phyloP scores from a whole-genome alignment of 495 filamentous ascomycete genomes.

The Penicillium subrubescens region DNA sequence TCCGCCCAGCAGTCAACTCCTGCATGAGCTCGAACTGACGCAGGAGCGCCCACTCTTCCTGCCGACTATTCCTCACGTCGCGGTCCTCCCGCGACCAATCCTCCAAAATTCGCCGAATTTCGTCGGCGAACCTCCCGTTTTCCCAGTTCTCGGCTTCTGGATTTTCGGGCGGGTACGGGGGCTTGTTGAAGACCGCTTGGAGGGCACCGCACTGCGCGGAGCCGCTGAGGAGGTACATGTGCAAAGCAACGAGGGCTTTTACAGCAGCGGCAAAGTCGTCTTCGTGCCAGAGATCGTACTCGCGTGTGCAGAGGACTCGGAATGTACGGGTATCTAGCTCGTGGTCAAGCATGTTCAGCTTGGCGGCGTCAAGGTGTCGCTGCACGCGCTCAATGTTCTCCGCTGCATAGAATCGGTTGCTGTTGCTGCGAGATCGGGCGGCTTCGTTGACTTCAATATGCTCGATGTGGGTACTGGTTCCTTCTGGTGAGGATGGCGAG shows the following conservation, averaged over 20 bases:
- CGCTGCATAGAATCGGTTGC: slow-evolving; percentile 22
- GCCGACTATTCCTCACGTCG: neutral
- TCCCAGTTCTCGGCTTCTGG: no score
- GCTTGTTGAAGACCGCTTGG: neutral
- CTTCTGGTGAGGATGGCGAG: neutral
- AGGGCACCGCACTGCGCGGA: slow-evolving; percentile 28
- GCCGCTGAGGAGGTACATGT: slow-evolving; percentile 36
- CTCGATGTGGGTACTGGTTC: neutral
- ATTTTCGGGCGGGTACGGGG: neutral
- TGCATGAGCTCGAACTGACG: neutral
- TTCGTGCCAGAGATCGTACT: slow-evolving; percentile 35
- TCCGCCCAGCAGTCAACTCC: slow-evolving; percentile 15
- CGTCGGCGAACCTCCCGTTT: no score
- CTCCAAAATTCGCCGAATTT: no score
- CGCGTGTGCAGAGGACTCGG: slow-evolving; percentile 27
- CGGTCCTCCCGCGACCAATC: no score
- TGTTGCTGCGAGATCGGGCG: neutral
- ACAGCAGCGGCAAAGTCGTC: slow-evolving; percentile 23
- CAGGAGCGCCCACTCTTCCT: neutral
- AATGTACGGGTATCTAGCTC: slow-evolving; percentile 24
- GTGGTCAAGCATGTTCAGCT: slow-evolving; percentile 17
- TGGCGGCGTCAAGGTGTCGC: slow-evolving; percentile 21
- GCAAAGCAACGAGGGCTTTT: slow-evolving; percentile 23
- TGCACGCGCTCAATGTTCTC: slow-evolving; percentile 26
- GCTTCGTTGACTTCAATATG: neutral